Evolutionary conservation across 257 asterid genomes (phyloP), one percentile per base, ranked within the genome.

Genomic region (Ajuga chamaepitys): DNA sequence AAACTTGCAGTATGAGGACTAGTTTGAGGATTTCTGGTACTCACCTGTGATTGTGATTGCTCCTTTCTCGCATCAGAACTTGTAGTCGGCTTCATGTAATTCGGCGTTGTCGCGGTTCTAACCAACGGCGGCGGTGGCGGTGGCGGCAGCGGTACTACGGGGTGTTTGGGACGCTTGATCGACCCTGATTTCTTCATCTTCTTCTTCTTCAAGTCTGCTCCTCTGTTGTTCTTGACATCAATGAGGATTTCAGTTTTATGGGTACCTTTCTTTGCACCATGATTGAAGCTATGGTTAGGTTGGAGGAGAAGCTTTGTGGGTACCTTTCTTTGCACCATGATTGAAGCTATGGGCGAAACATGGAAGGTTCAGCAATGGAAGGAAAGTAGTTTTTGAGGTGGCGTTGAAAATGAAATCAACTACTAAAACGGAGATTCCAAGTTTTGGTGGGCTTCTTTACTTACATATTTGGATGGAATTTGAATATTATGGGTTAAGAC

Each of bases 11-110:
- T 18, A 38, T 8, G 7, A 30, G 37, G 37, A 30, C 37, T 30
- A 30, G 37, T 8, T 4, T 30, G 37, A 30, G 37, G 4, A 8
- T 66, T 66, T 21, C 57, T 53, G 3, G 20, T 14, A 76, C 83
- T 81, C 66, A 73, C 81, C 79, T 46, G 62, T 1, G 45, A 20
- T 6, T 72, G 82, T 3, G 77, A 67, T 41, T 35, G 79, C 74
- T 86, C 94, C 71, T 83, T 88, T 44, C 92, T 81, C 11, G 98
- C 95, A 66, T 81, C 91, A 9, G 83, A 92, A 60, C 98, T 81
- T 72, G 86, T 75, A 46, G 98, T 92, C 71, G 95, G 62, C 82
- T 84, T 89, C 98, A 92, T 92, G 80, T 92, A 89, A 58, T 87
- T 92, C 13, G 96, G 96, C 40, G 65, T 64, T 16, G 56, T 8